Evolutionary conservation across 257 asterid genomes (phyloP), one percentile per base, ranked within the genome.

Genomic region (Ajuga chamaepitys): DNA sequence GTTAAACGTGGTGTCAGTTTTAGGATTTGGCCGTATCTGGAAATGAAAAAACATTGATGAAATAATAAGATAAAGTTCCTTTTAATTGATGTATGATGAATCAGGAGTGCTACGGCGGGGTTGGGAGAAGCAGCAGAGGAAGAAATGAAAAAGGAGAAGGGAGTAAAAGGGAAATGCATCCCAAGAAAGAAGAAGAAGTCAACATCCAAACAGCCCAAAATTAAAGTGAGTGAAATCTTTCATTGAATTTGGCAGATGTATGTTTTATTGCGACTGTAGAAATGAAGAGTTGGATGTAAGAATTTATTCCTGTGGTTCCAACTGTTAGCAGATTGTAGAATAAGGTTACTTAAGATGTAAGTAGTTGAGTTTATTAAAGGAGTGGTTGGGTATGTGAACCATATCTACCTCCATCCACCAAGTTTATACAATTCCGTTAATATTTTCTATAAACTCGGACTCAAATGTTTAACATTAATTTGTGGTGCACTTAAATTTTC

Each of bases 91-190:
- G n/a, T n/a, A n/a, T n/a, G n/a, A n/a, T n/a, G 28, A 28, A 22
- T 10, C 82, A 88, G 96, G 81, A 72, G 86, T 68, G 53, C 42
- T 0, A 77, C 72, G 77, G 71, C 79, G 4, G 86, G 76, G 41
- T 1, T 78, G 18, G 88, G 53, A 18, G 92, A 69, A 13, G 77
- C 10, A 16, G 78, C 18, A 7, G 81, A 58, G 57, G 77, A 74
- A 16, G 83, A 62, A 30, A 66, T 32, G 85, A 76, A 73, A 47
- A 76, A 66, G 11, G 89, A 74, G 44, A 81, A 73, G 50, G 76
- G 76, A 11, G 54, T 59, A 58, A 91, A 73, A 78, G 83, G 90
- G 53, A 88, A 82, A 71, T 91, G 98, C 82, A 77, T 91, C 28
- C 98, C 96, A 11, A 82, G 87, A 77, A 88, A 70, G 18, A 69